Base-by-base conservation (phyloP, 441 rosid species). In the Monsonia emarginata region DNA sequence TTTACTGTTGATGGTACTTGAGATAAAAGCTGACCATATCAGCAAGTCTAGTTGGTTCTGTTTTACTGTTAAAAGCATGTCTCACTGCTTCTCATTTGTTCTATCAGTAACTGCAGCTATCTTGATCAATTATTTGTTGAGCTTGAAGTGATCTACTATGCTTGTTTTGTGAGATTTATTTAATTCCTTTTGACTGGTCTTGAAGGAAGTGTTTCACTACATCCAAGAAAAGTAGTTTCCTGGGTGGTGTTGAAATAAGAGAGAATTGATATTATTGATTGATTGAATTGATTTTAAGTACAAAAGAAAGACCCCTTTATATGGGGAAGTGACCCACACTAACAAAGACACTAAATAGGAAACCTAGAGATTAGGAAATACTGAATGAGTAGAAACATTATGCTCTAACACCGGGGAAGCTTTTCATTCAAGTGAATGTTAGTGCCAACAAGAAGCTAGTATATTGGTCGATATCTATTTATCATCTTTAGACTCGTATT, bases 391-490 rank as follows among this genome's bases (percentile, higher is more conserved):
- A n/a, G n/a, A n/a, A n/a, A n/a, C n/a, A n/a, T n/a, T n/a, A n/a
- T n/a, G n/a, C n/a, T n/a, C n/a, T n/a, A n/a, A n/a, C n/a, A n/a
- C n/a, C n/a, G n/a, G 60, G 14, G 27, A 52, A 24, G 60, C 28
- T 22, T 22, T 24, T 54, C 60, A 54, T 22, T 13, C 3, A 54
- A 52, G 13, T 28, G 21, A 54, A 22, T 54, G 27, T 22, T 11
- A 11, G 60, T 54, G 60, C 60, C 60, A 54, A 24, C 28, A 11
- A 54, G 4, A 54, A 54, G 30, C 60, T 54, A 10, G 60, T 54
- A 25, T 2, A 54, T n/a, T 22, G 28, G 60, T 54, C 28, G 10
- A 54, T 10, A 14, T 54, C 28, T 54, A 11, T 21, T 54, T 24
- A 54, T 54, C n/a, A 21, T 22, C 28, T 54, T 24, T 54, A 8